Base-by-base conservation (phyloP, 2,329 filamentous ascomycete species). In the Balansia obtecta region DNA sequence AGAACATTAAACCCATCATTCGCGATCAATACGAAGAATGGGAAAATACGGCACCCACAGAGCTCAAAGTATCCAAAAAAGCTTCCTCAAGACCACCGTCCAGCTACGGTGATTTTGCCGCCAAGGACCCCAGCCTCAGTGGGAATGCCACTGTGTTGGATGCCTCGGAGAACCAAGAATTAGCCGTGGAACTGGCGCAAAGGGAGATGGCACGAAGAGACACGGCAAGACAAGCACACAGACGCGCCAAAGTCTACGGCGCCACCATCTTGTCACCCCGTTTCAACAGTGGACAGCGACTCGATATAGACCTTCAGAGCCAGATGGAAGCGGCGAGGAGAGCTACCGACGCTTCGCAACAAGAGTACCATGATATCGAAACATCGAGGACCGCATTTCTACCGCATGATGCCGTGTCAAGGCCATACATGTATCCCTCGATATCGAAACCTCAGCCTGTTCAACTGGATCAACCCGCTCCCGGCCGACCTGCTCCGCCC, bases 1-100 rank as follows among this genome's bases (percentile, higher is more conserved):
- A 96, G 65, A 68, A 74, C 9, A 74, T 96, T 51, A 93, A 89
- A 60, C 88, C 88, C 0, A 76, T 83, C 16, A 85, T 98, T 49
- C 80, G 85, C 44, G 76, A 75, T 54, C 77, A 83, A 13, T 82
- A 87, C 61, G 74, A 83, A n/a, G 74, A 77, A 50, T 91, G 86
- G 77, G 64, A 74, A 52, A 75, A 78, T 50, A 70, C 75, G 70
- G 68, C 74, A 43, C 67, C 71, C 2, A 45, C 65, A 68, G 9
- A 64, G 57, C 15, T 38, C 13, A 61, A 65, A 55, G 52, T 44
- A 41, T 13, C 53, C 46, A 39, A 60, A 40, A 50, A 50, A 60
- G 2, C 27, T 9, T 43, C 56, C 32, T 53, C 50, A 49, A 52
- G 50, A 7, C 57, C 50, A 12, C 54, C 51, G n/a, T 60, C 68